Base-by-base conservation (phyloP, 176 grass and related monocot species). In the Aechmea fasciata region DNA sequence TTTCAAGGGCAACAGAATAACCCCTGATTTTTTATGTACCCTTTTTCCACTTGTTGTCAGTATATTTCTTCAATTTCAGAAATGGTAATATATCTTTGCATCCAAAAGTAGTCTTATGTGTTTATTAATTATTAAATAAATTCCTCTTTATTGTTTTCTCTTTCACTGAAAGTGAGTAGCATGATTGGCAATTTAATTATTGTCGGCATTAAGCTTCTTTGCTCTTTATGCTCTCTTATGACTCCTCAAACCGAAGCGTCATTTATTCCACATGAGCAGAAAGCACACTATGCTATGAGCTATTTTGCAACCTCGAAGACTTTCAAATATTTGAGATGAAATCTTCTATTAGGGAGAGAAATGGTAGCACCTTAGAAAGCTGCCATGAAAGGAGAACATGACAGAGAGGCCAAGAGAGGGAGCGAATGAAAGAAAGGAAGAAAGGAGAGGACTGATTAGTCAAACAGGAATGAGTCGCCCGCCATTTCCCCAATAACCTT, bases 401-500 rank as follows among this genome's bases (percentile, higher is more conserved):
- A 76, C 15, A 7, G 13, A 18, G 62, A 24, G 11, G 49, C 73
- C 62, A 66, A 41, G 49, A 49, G 28, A 29, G 23, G 3, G 66
- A 61, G 15, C 22, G 55, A 19, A 61, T 61, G 7, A 19, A 61
- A 61, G 55, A 61, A 61, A 61, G 5, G 17, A 18, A 18, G 55
- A 15, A 8, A 61, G 55, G 20, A 15, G 33, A 41, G 33, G 33
- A 41, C 33, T 8, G 33, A 41, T 11, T 67, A 76, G 80, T 77
- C 80, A 72, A 77, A 10, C 62, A 20, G 70, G 49, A 64, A 78
- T 74, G 75, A 83, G 52, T 65, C 48, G 33, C 12, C 71, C 69
- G 66, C 50, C n/a, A 66, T 59, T 71, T 50, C 28, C 10, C 28
- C 68, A 53, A 41, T 47, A 17, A 49, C 50, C 55, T 24, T 52